Percentiles rank a stretch among this genome's conserved stretches.
Conservation (phyloP, 495 filamentous ascomycete species). For the Clohesyomyces aquaticus region DNA sequence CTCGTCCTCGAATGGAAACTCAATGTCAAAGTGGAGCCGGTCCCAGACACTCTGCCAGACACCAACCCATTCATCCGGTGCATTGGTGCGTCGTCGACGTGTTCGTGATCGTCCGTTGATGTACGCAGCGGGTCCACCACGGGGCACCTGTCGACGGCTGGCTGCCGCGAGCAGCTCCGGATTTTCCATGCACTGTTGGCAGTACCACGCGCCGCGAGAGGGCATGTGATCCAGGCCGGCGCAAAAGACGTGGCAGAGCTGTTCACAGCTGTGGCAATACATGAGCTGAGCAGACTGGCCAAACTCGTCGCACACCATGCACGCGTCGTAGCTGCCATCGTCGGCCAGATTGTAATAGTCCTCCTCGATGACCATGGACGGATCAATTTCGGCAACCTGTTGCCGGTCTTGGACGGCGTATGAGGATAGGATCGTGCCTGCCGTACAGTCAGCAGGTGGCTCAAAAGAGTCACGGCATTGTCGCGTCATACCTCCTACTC, state of each 20-base stretch:
- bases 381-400: conserved; percentile 87
- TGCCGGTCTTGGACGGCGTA: conserved; percentile 87
- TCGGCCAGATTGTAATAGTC: conserved; percentile 56
- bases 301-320: conserved; percentile 74
- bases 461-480: background rate
- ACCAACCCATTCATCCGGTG: conserved; percentile 59
- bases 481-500: conserved; percentile 69
- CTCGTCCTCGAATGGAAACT: conserved; percentile 86
- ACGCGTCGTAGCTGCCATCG: conserved; percentile 72
- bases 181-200: conserved; percentile 69
- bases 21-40: conserved; percentile 75
- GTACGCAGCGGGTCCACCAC: conserved; percentile 49
- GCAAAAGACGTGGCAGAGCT: conserved; percentile 82
- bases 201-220: conserved; percentile 74
- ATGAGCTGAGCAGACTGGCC: conserved; percentile 81
- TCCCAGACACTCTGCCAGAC: conserved; percentile 72
- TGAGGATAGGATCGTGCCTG: conserved; percentile 75
- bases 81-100: conserved; percentile 55
- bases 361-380: conserved; percentile 73
- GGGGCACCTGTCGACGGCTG: conserved; percentile 34
- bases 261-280: conserved; percentile 85
- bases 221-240: conserved; percentile 77
- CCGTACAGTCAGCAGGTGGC: conserved; percentile 11
- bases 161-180: conserved; percentile 42
- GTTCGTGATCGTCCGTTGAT: conserved; percentile 15